Conservation (phyloP, 2,329 filamentous ascomycete genomes). For the Stagonosporopsis cucurbitacearum region DNA sequence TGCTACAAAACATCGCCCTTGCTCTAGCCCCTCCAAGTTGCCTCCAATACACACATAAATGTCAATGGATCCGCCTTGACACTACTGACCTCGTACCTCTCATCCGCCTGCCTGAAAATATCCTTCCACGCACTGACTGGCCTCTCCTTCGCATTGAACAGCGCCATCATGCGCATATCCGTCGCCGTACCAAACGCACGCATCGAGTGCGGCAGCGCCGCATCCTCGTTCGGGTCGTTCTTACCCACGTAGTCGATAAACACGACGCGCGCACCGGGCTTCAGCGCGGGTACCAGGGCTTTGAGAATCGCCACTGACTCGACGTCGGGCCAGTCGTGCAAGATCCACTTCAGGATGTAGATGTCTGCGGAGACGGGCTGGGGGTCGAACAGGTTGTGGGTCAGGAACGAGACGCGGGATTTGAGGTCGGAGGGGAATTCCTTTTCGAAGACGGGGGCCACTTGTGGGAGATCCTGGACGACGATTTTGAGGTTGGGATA, state of each 20-base stretch:
- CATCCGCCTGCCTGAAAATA: constrained; percentile 56
- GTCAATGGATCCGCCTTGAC: constrained; percentile 32
- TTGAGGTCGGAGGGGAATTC: constrained; percentile 32
- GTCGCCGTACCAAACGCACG: constrained; percentile 43
- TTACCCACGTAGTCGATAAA: constrained; percentile 49
- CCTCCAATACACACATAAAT: constrained; percentile 39
- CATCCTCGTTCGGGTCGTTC: constrained; percentile 21
- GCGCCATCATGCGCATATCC: constrained; percentile 59
- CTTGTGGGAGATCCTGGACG: constrained; percentile 42
- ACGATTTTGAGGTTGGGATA: constrained; percentile 40
- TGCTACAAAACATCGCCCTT: background rate
- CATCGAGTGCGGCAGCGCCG: constrained; percentile 33
- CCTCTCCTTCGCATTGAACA: constrained; percentile 59
- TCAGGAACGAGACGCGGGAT: constrained; percentile 47
- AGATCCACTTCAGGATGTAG: constrained; percentile 65
- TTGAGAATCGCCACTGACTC: constrained; percentile 42
- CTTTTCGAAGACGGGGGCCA: constrained; percentile 31
- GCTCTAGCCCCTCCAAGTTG: constrained; percentile 30
- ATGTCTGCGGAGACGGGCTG: constrained; percentile 61
- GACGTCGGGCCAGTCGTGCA: constrained; percentile 68
- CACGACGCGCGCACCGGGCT: constrained; percentile 60
- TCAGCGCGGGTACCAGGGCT: constrained; percentile 61
- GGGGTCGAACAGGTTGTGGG: constrained; percentile 65
- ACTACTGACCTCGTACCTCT: constrained; percentile 52
- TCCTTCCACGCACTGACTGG: constrained; percentile 55